phyloP scores from a whole-genome alignment of 495 filamentous ascomycete species.

The Daldinia vernicosa region DNA sequence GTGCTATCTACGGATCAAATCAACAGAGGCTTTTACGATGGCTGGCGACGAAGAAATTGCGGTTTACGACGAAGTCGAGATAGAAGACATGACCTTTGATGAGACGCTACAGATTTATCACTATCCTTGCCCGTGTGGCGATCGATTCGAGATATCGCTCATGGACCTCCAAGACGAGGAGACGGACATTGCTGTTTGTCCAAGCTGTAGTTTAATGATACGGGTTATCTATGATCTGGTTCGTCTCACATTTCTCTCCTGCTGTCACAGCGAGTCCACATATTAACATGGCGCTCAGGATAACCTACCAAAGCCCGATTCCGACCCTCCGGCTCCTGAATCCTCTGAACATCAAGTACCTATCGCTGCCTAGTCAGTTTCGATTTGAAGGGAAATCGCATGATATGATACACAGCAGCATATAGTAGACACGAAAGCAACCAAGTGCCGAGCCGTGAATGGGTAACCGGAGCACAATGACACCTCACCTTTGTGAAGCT shows the following conservation, averaged over 20 bases:
- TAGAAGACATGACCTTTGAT: conserved; percentile 98
- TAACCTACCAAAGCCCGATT: conserved; percentile 47
- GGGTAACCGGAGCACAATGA: background rate
- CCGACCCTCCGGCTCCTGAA: conserved; percentile 37
- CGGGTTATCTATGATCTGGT: conserved; percentile 91
- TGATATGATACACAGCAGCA: background rate
- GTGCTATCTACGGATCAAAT: background rate
- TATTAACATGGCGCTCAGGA: conserved; percentile 46
- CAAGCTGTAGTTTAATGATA: conserved; percentile 96
- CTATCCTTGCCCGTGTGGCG: conserved; percentile 96
- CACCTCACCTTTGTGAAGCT: conserved; percentile 3
- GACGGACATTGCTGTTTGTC: conserved; percentile 92
- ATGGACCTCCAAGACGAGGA: conserved; percentile 80
- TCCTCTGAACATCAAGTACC: conserved; percentile 40
- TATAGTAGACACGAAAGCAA: background rate
- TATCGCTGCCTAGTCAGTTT: conserved; percentile 38
- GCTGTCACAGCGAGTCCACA: no score
- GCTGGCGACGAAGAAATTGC: conserved; percentile 70
- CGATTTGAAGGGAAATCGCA: background rate
- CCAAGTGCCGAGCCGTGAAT: conserved; percentile 17
- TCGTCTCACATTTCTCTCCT: conserved; percentile 43
- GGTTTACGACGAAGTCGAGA: conserved; percentile 98
- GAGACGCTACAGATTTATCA: conserved; percentile 83
- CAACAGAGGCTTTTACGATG: conserved; percentile 59
- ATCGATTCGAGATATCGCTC: conserved; percentile 93